These are phyloP conservation scores for Astragalus membranaceus DNA, from an alignment of 306 rosid species.

Conservation along the genomic window DNA sequence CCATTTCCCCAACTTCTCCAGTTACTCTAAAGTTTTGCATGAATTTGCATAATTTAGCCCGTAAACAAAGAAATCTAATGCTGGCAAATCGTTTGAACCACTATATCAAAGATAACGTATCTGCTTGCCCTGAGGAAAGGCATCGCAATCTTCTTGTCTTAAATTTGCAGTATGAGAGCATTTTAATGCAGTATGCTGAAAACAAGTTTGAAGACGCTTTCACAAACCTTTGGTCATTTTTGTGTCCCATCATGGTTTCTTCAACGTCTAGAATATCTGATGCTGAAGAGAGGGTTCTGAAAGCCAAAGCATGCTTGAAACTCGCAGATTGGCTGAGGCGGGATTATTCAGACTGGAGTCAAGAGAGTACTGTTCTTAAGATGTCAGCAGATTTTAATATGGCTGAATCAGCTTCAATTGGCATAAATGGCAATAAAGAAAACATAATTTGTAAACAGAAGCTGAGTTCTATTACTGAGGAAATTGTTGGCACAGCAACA, in stretches of 20 bases:
- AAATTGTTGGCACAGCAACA: constrained; percentile 67
- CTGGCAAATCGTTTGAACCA: constrained; percentile 66
- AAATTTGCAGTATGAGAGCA: constrained; percentile 74
- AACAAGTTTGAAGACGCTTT: constrained; percentile 84
- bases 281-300: constrained; percentile 53
- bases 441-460: constrained; percentile 20
- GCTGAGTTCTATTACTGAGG: constrained; percentile 54
- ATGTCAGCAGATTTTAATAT: constrained; percentile 51
- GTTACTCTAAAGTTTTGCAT: constrained; percentile 58
- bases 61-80: constrained; percentile 59
- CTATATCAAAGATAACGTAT: constrained; percentile 47
- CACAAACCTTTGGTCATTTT: constrained; percentile 74
- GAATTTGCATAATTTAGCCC: constrained; percentile 72
- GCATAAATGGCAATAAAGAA: constrained; percentile 30
- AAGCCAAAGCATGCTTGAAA: constrained; percentile 90
- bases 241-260: constrained; percentile 57
- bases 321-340: constrained; percentile 69
- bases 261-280: constrained; percentile 37
- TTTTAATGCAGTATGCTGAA: constrained; percentile 71
- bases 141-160: constrained; percentile 42
- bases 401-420: constrained; percentile 32
- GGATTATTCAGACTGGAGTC: constrained; percentile 51
- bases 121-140: constrained; percentile 47
- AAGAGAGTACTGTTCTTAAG: constrained; percentile 43
- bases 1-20: constrained; percentile 57